phyloP scores from a whole-genome alignment of 768 basidiomycete genomes.

The Obba rivulosa region DNA sequence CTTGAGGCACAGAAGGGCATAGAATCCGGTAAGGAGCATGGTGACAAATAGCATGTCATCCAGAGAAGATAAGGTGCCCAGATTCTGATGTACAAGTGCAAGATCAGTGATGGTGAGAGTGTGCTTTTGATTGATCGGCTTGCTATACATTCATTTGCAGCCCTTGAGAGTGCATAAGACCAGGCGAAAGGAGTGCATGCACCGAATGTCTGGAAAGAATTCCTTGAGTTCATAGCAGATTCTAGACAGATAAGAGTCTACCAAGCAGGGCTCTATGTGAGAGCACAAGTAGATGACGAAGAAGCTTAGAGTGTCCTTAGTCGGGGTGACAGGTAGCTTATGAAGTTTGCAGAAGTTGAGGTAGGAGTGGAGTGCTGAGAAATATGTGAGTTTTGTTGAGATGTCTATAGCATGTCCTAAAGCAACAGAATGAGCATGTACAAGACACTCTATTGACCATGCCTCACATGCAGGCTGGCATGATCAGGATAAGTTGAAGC shows the following conservation, averaged over 20 bases:
- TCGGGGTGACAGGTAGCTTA: conserved; percentile 31
- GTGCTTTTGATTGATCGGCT: conserved; percentile 20
- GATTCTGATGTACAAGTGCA: background rate
- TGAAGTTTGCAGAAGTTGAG: conserved; percentile 29
- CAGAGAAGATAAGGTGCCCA: background rate
- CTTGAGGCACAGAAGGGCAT: conserved; percentile 22
- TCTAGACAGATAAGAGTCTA: conserved; percentile 32
- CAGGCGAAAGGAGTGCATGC: conserved; percentile 11
- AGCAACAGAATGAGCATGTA: conserved; percentile 27
- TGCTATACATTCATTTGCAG: conserved; percentile 18
- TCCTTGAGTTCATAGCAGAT: conserved; percentile 30
- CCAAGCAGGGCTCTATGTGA: conserved; percentile 32
- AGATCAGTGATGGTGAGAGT: conserved; percentile 20
- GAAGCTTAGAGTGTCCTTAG: conserved; percentile 31
- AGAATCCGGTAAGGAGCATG: conserved; percentile 16
- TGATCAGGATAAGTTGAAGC: conserved; percentile 4
- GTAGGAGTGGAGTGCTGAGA: conserved; percentile 33
- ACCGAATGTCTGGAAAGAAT: conserved; percentile 25
- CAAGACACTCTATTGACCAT: conserved; percentile 32
- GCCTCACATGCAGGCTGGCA: conserved; percentile 27
- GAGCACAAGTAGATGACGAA: conserved; percentile 30
- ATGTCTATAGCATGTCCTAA: conserved; percentile 27
- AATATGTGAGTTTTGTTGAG: conserved; percentile 21
- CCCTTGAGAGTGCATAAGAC: conserved; percentile 28
- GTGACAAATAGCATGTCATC: conserved; percentile 23